Evolutionary conservation across 345 rosid species (phyloP), one percentile per base, ranked within the genome.

Genomic region (Limnanthes douglasii): DNA sequence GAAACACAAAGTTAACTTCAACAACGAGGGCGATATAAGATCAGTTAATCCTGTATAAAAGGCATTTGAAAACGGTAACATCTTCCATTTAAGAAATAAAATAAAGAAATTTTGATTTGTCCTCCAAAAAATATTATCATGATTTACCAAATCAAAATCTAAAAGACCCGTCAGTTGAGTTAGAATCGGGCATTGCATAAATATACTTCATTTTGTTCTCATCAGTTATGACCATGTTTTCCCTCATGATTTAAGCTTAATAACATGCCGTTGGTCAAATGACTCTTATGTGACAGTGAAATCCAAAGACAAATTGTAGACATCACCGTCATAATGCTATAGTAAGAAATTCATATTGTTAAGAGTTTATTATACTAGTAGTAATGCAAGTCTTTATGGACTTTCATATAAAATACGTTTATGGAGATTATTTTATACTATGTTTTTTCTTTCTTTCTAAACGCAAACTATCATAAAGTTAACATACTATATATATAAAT

Each of bases 181-280:
- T 88, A 53, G 76, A 77, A 71, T 83, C 92, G 18, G 95, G 95
- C 70, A 88, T 84, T 42, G 94, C 95, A 74, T 88, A 90, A 59
- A 88, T 65, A 45, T 88, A 88, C 53, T 83, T 95, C 95, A 88
- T 83, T 67, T 84, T 83, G 75, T 88, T 83, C 43, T 77, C 94
- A 61, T 79, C 66, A 43, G 79, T 70, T 41, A 88, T 94, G 23
- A 48, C 60, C 43, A 68, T 50, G 62, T 83, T 58, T 62, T 79
- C 39, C 95, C 97, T 35, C 94, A 84, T 15, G 86, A 75, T 62
- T 73, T 83, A 38, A 88, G 95, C 69, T 83, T 86, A 37, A 79
- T 41, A 24, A 74, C 44, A 57, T 61, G 72, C 44, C 59, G 55
- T 59, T 68, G 72, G 11, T 93, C 94, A 61, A 74, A 84, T 33